Conservation (phyloP, 139 green algal species). For the Auxenochlorella protothecoides region DNA sequence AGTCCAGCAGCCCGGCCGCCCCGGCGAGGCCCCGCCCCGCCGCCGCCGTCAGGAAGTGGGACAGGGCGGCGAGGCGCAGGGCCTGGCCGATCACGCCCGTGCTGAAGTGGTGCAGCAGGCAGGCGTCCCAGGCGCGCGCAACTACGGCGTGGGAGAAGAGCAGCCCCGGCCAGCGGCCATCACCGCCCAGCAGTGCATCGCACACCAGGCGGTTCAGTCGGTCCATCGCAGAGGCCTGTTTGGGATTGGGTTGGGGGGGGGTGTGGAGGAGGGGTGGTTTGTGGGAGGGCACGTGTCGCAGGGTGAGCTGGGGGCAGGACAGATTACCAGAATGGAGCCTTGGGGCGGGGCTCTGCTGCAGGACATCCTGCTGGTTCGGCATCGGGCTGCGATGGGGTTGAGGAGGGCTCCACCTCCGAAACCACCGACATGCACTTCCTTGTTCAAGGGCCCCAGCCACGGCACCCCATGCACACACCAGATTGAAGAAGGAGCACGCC, state of each 20-base stretch:
- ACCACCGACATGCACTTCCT: no score
- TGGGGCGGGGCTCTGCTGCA: no score
- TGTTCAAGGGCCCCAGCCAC: no score
- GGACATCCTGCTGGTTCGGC: no score
- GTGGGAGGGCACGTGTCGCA: no score
- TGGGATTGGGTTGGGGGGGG: no score
- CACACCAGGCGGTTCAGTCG: slow-evolving; percentile 25
- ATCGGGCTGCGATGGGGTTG: no score
- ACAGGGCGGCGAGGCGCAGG: background rate
- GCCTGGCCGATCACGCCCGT: slow-evolving; percentile 9
- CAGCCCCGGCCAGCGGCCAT: slow-evolving; percentile 21
- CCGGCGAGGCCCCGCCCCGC: background rate
- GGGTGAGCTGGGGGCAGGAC: no score
- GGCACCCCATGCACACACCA: slow-evolving; percentile 5
- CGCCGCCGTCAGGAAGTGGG: slow-evolving; percentile 7
- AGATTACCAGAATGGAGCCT: no score
- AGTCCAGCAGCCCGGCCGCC: background rate
- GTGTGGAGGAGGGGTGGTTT: no score
- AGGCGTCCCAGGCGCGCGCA: slow-evolving; percentile 6
- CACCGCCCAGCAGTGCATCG: slow-evolving; percentile 23
- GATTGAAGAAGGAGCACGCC: slow-evolving; percentile 7
- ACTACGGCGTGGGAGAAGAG: slow-evolving; percentile 23
- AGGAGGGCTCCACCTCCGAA: no score
- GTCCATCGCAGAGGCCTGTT: slow-evolving; percentile 11
- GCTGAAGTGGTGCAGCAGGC: slow-evolving; percentile 22